These are phyloP conservation scores for Cladosporium velox DNA, from an alignment of 2,329 filamentous ascomycete species.

Conservation along the genomic window DNA sequence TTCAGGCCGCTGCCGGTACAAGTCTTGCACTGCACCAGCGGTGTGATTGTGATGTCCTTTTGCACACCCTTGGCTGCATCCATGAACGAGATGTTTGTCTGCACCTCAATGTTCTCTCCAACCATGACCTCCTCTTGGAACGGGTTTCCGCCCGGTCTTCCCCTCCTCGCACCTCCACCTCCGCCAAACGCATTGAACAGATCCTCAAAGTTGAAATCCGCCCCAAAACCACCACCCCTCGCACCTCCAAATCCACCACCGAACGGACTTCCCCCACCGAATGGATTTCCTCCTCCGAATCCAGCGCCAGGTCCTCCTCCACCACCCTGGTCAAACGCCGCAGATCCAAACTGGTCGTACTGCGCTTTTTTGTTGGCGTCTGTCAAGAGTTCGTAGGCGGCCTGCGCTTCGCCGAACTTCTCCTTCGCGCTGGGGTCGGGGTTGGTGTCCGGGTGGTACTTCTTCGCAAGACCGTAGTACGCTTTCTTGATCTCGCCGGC, in stretches of 20 bases:
- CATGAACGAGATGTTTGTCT: conserved; percentile 90
- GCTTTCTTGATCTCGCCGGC: conserved; percentile 93
- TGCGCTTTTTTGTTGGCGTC: conserved; percentile 91
- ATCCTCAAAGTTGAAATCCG: conserved; percentile 94
- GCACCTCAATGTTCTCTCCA: conserved; percentile 95
- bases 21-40: conserved; percentile 76
- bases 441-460: conserved; percentile 97
- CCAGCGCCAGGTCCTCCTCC: conserved; percentile 62
- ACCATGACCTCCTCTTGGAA: conserved; percentile 81
- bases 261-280: conserved; percentile 60
- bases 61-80: conserved; percentile 89
- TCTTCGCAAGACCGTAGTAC: conserved; percentile 96
- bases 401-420: conserved; percentile 88
- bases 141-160: conserved; percentile 59
- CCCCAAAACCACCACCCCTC: conserved; percentile 63
- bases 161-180: conserved; percentile 51
- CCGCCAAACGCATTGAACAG: conserved; percentile 85
- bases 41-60: conserved; percentile 86
- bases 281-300: conserved; percentile 65
- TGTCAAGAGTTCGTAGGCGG: conserved; percentile 89
- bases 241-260: conserved; percentile 47
- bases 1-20: conserved; percentile 86
- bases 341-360: conserved; percentile 85
- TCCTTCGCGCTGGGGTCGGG: conserved; percentile 93
- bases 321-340: conserved; percentile 65